Evolutionary conservation across 768 basidiomycete genomes (phyloP).

Genomic region (Tylopilus rubrobrunneus): DNA sequence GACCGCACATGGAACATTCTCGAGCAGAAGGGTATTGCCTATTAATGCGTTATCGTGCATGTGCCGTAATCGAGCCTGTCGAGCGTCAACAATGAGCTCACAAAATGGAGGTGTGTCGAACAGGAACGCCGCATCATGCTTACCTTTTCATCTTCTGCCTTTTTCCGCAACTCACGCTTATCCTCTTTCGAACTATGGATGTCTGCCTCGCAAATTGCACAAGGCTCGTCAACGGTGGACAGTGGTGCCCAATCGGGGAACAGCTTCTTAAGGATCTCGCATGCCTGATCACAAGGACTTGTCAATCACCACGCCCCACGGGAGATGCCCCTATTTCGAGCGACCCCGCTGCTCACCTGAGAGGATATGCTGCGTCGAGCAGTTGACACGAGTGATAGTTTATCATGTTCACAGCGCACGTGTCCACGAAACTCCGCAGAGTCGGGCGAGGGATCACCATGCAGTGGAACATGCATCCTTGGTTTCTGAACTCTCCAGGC

Average conservation of each 20-base stretch:
- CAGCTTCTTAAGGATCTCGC: conserved; percentile 46
- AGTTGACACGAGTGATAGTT: conserved; percentile 50
- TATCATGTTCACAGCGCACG: conserved; percentile 71
- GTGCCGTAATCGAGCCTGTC: conserved; percentile 58
- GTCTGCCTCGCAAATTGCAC: conserved; percentile 58
- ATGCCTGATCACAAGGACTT: conserved; percentile 43
- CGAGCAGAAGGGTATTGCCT: conserved; percentile 42
- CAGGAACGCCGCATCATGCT: conserved; percentile 5
- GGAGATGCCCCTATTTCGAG: conserved; percentile 6
- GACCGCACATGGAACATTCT: conserved; percentile 52
- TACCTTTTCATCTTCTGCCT: conserved; percentile 80
- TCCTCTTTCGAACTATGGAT: conserved; percentile 56
- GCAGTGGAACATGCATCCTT: conserved; percentile 63
- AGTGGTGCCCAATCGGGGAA: conserved; percentile 67
- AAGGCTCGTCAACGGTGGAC: conserved; percentile 47
- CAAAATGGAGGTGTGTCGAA: conserved; percentile 11
- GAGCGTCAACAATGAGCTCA: conserved; percentile 12
- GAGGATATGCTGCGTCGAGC: conserved; percentile 60
- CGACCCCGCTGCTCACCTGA: conserved; percentile 39
- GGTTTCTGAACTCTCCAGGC: conserved; percentile 74
- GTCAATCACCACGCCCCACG: conserved; percentile 17
- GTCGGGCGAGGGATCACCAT: conserved; percentile 68
- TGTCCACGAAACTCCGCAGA: conserved; percentile 51
- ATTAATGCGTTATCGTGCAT: conserved; percentile 55
- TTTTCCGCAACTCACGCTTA: conserved; percentile 57